These are phyloP conservation scores for Trichoderma atrobrunneum DNA, from an alignment of 2,329 filamentous ascomycete species.

Conservation along the genomic window DNA sequence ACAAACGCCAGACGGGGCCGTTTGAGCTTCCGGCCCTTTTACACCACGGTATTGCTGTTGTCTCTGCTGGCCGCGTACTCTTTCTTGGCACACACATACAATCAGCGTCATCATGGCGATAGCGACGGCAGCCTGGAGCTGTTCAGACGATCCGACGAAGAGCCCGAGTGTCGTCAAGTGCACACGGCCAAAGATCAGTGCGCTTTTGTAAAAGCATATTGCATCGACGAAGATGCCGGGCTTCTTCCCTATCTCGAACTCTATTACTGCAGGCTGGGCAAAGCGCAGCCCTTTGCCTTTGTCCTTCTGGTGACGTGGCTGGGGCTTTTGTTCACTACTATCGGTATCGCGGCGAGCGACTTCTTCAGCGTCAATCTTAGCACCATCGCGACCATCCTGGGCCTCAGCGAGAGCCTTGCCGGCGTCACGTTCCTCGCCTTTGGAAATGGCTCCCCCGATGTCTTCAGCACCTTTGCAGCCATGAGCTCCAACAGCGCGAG, in stretches of 20 bases:
- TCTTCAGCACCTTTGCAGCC: conserved; percentile 97
- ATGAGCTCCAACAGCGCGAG: conserved; percentile 98
- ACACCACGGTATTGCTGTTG: conserved; percentile 46
- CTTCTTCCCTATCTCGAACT: conserved; percentile 83
- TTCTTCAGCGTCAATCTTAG: conserved; percentile 97
- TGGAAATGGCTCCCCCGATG: conserved; percentile 95
- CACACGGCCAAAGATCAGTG: conserved; percentile 78
- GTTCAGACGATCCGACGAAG: conserved; percentile 30
- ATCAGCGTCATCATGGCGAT: conserved; percentile 14
- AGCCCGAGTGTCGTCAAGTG: conserved; percentile 70
- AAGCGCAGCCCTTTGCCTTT: conserved; percentile 75
- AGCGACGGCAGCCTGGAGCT: conserved; percentile 14
- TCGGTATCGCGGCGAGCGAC: conserved; percentile 95
- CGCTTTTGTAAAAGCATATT: conserved; percentile 78
- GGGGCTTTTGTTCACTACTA: conserved; percentile 87
- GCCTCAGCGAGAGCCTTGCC: conserved; percentile 92
- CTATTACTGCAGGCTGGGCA: conserved; percentile 79
- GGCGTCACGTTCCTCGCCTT: conserved; percentile 96
- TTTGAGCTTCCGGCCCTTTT: conserved; percentile 49
- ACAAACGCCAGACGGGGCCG: conserved; percentile 29
- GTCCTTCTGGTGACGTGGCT: conserved; percentile 77
- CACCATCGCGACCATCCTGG: conserved; percentile 83
- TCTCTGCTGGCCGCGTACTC: conserved; percentile 46
- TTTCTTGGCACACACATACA: conserved; percentile 30
- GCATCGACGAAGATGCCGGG: conserved; percentile 84